Evolutionary conservation across 257 asterid genomes (phyloP), one percentile per base, ranked within the genome.

Genomic region (Ophiorrhiza pumila): DNA sequence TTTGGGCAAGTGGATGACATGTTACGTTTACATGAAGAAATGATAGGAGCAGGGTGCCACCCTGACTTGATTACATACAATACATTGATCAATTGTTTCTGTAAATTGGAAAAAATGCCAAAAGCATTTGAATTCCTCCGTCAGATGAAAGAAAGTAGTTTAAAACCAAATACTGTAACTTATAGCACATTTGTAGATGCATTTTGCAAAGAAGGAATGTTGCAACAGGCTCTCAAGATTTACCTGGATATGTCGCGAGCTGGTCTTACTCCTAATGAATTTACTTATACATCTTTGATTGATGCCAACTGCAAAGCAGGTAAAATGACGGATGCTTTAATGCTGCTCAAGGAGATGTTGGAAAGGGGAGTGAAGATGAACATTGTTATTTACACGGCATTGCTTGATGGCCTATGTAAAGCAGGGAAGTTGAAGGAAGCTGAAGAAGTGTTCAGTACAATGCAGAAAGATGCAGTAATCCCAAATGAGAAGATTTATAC

Each of bases 181-280:
- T 93, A 93, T 76, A 91, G 96, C 88, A 91, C 91, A 67, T 84
- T 91, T 74, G 49, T 93, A 67, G 98, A 93, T 86, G 96, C 93
- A 77, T 91, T 89, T 72, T 88, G 96, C 83, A 93, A 93, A 83
- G 93, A 91, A 85, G 94, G 94, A 55, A 84, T 93, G 96, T 47
- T 89, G 81, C 85, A 68, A 71, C 89, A 90, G 71, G 96, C 96
- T 46, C 82, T 93, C 53, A 93, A 93, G 79, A 85, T 91, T 79
- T 93, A 88, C 62, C 70, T 91, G 37, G 97, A 91, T 80, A 91
- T 93, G 98, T 88, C 88, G 79, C 85, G 98, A 63, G 87, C 87
- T 55, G 98, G 96, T 79, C 87, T 93, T 63, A 69, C 65, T 76
- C 98, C 97, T 67, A 91, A 88, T 65, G 98, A 89, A 75, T 87